A percentile compares a stretch with the other conserved stretches of the same genome.
phyloP scores from a whole-genome alignment of 73 alveolate species.

The Stentor roeselii region DNA sequence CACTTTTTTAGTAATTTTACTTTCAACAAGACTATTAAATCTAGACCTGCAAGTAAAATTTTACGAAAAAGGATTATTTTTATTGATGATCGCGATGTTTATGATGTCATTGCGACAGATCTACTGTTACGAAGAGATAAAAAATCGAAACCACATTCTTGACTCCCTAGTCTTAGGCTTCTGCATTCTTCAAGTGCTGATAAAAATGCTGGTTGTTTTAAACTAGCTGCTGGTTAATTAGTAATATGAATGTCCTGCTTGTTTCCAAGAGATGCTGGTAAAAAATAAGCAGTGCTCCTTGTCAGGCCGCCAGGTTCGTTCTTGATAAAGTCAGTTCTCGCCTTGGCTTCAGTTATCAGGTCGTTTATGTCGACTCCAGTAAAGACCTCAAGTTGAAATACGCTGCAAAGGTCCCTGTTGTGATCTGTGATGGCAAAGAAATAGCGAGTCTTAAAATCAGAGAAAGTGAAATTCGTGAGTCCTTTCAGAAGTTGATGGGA shows the following conservation, averaged over 20 bases:
- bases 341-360: not conserved
- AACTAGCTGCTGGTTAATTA: too few relatives aligned
- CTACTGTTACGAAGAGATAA: not conserved
- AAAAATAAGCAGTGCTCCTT: not conserved
- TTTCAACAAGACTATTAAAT: too few relatives aligned
- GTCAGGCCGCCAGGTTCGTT: not conserved
- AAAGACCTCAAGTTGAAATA: not conserved
- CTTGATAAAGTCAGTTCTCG: not conserved
- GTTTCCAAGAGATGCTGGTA: not conserved
- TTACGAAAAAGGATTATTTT: not conserved
- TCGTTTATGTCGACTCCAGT: not conserved
- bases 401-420: not conserved
- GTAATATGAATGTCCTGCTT: not conserved
- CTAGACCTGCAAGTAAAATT: not conserved
- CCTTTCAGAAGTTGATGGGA: too few relatives aligned
- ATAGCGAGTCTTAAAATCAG: not conserved
- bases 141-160: not conserved
- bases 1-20: too few relatives aligned
- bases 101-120: too few relatives aligned
- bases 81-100: not conserved
- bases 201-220: not conserved
- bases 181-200: not conserved
- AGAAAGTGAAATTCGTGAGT: not conserved
- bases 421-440: not conserved
- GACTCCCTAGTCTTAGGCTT: not conserved